phyloP scores from a whole-genome alignment of 176 grass and related monocot species.

The Pontederia crassipes region DNA sequence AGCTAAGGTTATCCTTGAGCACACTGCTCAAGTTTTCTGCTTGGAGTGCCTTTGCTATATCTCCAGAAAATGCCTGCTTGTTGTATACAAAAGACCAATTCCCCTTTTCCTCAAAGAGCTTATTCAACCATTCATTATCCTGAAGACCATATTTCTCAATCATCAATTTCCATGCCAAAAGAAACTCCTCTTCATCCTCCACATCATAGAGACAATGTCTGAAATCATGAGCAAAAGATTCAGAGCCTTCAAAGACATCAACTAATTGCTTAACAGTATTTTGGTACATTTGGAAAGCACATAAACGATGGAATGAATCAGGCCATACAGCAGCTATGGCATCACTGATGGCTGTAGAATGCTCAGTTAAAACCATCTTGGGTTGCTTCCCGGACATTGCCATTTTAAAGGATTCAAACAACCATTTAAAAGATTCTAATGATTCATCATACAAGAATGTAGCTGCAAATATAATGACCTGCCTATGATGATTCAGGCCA shows the following conservation, averaged over 20 bases:
- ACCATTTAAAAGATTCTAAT: conserved; percentile 46
- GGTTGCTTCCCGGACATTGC: conserved; percentile 49
- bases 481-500: conserved; percentile 43
- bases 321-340: conserved; percentile 43
- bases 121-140: conserved; percentile 39
- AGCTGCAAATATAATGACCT: conserved; percentile 37
- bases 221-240: conserved; percentile 54
- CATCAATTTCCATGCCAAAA: conserved; percentile 48
- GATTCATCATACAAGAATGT: conserved; percentile 41
- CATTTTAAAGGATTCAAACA: conserved; percentile 45
- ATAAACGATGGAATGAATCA: conserved; percentile 36
- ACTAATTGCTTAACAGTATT: conserved; percentile 26
- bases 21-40: conserved; percentile 31
- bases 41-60: conserved; percentile 42
- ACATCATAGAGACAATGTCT: conserved; percentile 52
- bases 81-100: conserved; percentile 56
- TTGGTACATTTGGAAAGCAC: conserved; percentile 41
- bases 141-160: conserved; percentile 39
- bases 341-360: conserved; percentile 31
- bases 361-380: conserved; percentile 32
- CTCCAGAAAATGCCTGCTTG: conserved; percentile 48
- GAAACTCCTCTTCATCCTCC: conserved; percentile 41
- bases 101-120: conserved; percentile 51
- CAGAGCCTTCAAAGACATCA: conserved; percentile 28
- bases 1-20: conserved; percentile 34